A percentile compares a stretch with the other conserved stretches of the same genome.
Evolutionary conservation across 2,329 filamentous ascomycete species (phyloP).

Genomic region (Arthrinium phaeospermum): DNA sequence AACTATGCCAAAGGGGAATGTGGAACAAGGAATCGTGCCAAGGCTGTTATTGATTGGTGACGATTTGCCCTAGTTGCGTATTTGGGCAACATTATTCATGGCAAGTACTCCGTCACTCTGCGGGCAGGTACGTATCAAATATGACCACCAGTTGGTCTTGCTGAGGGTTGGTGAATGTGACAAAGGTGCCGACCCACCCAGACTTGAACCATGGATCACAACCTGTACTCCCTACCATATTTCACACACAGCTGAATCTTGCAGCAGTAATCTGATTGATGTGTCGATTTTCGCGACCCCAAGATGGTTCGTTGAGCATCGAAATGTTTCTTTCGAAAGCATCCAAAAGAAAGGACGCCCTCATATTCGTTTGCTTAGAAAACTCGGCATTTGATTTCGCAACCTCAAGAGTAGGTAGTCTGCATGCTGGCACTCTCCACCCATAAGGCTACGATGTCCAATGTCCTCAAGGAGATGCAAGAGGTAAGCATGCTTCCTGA

Average conservation of each 20-base stretch:
- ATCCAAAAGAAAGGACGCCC: background rate
- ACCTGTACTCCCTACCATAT: background rate
- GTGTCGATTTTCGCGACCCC: background rate
- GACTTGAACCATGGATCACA: background rate
- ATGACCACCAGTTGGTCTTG: background rate
- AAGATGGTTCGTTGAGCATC: background rate
- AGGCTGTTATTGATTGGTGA: background rate
- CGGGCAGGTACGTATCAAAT: background rate
- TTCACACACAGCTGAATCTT: background rate
- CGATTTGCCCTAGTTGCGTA: background rate
- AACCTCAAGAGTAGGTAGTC: background rate
- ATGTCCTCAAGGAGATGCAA: background rate
- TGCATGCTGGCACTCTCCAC: background rate
- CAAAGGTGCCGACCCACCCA: background rate
- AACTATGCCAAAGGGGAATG: background rate
- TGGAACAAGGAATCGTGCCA: background rate
- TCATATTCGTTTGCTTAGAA: background rate
- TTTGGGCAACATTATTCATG: background rate
- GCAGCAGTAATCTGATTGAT: constrained; percentile 3
- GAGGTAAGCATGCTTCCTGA: background rate
- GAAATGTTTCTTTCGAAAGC: background rate
- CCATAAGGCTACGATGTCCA: background rate
- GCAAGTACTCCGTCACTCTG: background rate
- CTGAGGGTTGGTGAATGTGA: background rate
- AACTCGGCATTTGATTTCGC: background rate